These are phyloP conservation scores for Cornus controversa DNA, from an alignment of 148 eudicot genomes.

Conservation along the genomic window DNA sequence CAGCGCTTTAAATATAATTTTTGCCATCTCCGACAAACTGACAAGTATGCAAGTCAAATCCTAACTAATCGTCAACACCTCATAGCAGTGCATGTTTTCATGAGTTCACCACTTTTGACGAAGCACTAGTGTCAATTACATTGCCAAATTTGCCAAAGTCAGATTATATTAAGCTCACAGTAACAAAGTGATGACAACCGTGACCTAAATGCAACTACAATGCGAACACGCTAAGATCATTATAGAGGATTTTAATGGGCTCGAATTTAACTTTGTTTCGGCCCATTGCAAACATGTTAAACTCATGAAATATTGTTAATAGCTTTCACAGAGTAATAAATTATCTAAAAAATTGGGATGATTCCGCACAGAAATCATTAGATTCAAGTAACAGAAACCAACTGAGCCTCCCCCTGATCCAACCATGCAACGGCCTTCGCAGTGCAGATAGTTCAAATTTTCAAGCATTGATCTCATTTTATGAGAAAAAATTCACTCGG, in stretches of 20 bases:
- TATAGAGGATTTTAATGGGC: background rate
- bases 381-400: constrained; percentile 46
- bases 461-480: constrained; percentile 71
- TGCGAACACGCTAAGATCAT: background rate
- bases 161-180: too few relatives aligned
- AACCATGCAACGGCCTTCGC: constrained; percentile 70
- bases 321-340: background rate
- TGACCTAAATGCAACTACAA: too few relatives aligned
- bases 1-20: background rate
- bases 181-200: too few relatives aligned
- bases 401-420: constrained; percentile 99
- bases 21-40: background rate
- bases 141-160: background rate
- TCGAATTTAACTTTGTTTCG: background rate
- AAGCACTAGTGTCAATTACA: background rate
- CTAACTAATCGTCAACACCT: too few relatives aligned
- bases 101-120: background rate
- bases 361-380: background rate
- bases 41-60: background rate
- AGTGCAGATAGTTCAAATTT: constrained; percentile 70
- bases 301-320: background rate
- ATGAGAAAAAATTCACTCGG: constrained; percentile 67
- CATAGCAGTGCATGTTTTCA: background rate
- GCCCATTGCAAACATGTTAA: background rate
- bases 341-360: background rate